Base-by-base conservation (phyloP, 1,284 basidiomycete genomes). In the Heliocybe sulcata region DNA sequence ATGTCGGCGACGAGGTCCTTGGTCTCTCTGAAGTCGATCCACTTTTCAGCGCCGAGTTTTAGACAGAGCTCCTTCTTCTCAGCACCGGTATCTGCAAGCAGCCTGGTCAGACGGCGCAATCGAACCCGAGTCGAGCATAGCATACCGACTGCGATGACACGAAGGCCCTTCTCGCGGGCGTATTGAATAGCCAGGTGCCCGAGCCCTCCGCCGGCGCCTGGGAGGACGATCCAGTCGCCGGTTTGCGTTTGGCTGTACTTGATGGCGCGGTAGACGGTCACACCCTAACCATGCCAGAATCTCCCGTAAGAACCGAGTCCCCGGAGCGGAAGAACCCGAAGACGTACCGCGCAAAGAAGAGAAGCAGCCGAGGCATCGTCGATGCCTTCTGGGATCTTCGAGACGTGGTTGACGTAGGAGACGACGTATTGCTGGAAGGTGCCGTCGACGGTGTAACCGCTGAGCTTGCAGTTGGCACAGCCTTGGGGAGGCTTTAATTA, bases 231-330 rank as follows among this genome's bases (percentile, higher is more conserved):
- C 82, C 85, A 92, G 59, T 95, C 83, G 53, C 91, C 90, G n/a
- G 84, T 79, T 27, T 72, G 75, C n/a, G 81, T 77, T 54, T 79
- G 71, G 55, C 83, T 82, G 68, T 89, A 80, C 69, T 92, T 92
- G 65, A 95, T 75, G 0, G 91, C 93, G 63, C 90, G 87, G 70
- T 93, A 94, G 0, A 89, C 85, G 1, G 90, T 92, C 19, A 91
- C 70, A 57, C 88, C 90, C 79, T 86, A 60, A 57, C 33, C 38
- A 22, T 52, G 9, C 9, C 38, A 48, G 35, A 16, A n/a, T 42
- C 19, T 3, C n/a, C 16, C 23, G 6, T 29, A 49, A 12, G 27
- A 49, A 25, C 19, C n/a, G 16, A 45, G 4, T 19, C 10, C 6
- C 10, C n/a, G 16, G 4, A 25, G 42, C 6, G 16, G 19, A 45